phyloP scores from a whole-genome alignment of 108 stramenopile species.

The Heterococcus sp. region DNA sequence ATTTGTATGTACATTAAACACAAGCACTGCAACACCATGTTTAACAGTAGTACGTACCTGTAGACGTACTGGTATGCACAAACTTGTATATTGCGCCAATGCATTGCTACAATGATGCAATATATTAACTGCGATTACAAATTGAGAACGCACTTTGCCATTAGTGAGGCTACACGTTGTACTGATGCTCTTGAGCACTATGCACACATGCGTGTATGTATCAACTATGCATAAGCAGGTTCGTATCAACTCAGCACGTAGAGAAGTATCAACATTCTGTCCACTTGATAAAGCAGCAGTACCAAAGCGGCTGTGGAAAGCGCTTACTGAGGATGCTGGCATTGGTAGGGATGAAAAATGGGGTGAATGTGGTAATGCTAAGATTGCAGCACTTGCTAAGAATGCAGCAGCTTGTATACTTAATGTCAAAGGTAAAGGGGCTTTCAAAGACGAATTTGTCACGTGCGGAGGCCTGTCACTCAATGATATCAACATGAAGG shows the following conservation, averaged over 20 bases:
- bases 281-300: constrained; percentile 5
- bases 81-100: too few relatives aligned
- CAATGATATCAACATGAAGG: constrained; percentile 70
- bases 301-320: constrained; percentile 31
- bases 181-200: too few relatives aligned
- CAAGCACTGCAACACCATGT: too few relatives aligned
- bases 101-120: too few relatives aligned
- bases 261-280: constrained; percentile 20
- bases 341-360: constrained; percentile 10
- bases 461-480: constrained; percentile 78
- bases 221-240: too few relatives aligned
- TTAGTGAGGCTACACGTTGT: too few relatives aligned
- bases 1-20: too few relatives aligned
- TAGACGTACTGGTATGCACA: too few relatives aligned
- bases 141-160: too few relatives aligned
- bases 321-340: constrained; percentile 13
- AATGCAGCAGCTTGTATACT: constrained; percentile 14
- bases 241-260: background rate
- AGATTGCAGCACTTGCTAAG: constrained; percentile 23
- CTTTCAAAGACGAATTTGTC: constrained; percentile 90
- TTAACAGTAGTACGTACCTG: too few relatives aligned
- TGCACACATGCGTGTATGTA: too few relatives aligned
- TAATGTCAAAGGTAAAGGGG: constrained; percentile 59
- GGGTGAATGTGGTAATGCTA: constrained; percentile 15
- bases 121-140: too few relatives aligned